phyloP scores from a whole-genome alignment of 1,284 basidiomycete species.

The Fomitopsis palustris region DNA sequence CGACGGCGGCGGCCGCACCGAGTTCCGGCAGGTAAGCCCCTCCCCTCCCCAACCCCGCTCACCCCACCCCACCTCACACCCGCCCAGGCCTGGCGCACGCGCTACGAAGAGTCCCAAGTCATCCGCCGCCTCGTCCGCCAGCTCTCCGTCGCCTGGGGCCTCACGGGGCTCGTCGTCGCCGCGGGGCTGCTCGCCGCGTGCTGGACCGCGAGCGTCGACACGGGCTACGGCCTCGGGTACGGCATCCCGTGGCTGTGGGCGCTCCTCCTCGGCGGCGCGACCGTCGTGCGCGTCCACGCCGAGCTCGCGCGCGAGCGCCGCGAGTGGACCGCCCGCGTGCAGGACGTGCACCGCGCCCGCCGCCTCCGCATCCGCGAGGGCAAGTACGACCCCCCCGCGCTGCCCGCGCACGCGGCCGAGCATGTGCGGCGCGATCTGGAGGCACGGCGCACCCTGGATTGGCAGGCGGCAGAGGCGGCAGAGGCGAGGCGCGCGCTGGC shows the following conservation, averaged over 20 bases:
- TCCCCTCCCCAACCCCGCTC: not conserved
- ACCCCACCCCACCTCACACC: not conserved
- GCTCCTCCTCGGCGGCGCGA: constrained; percentile 16
- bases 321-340: constrained; percentile 15
- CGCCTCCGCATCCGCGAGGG: not conserved
- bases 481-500: not conserved
- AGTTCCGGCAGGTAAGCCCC: constrained; percentile 23
- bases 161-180: constrained; percentile 21
- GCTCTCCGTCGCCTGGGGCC: constrained; percentile 26
- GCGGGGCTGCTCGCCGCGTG: constrained; percentile 23
- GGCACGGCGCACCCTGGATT: not conserved
- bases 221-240: constrained; percentile 29
- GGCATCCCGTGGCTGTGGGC: constrained; percentile 32
- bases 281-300: constrained; percentile 17
- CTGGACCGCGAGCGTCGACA: constrained; percentile 25
- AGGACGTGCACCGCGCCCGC: not conserved
- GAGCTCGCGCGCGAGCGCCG: constrained; percentile 20
- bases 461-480: not conserved
- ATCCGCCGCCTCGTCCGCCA: constrained; percentile 27
- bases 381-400: not conserved
- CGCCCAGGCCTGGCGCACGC: constrained; percentile 26
- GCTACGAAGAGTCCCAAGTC: constrained; percentile 27
- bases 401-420: not conserved
- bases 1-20: constrained; percentile 30
- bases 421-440: not conserved